Evolutionary conservation across 148 eudicot species (phyloP), one percentile per base, ranked within the genome.

Genomic region (Dysphania ambrosioides): DNA sequence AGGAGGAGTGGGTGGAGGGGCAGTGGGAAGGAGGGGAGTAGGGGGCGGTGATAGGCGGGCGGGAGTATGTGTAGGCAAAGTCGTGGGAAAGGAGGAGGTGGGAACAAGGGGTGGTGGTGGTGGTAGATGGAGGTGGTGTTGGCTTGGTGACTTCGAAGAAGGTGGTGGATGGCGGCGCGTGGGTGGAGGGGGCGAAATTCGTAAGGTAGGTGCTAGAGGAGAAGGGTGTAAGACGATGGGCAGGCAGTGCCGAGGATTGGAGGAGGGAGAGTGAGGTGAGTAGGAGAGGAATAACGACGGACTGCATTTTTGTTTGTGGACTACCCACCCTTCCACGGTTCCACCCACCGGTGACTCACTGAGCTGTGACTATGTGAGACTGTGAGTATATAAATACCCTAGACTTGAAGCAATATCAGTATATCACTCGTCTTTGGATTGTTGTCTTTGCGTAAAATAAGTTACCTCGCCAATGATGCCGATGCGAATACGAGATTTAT

Each of bases 1-100:
- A 79, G 65, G 86, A 77, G 73, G 80, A 85, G 0, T 76, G 34
- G 4, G 74, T 75, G 4, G 77, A 73, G 15, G 85, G 90, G 82
- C 89, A 94, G 57, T 85, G 65, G 2, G 80, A 69, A 8, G 97
- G 92, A 1, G 97, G 96, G 12, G 79, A 72, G 85, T 91, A 94
- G 21, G 86, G 29, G 0, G 87, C 83, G 1, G 76, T 69, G 34
- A 88, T 86, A 0, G 96, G 97, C 2, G 93, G 83, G 24, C 75
- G 80, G 0, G 77, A 79, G 71, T 94, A 94, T 0, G 98, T 90
- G 83, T 18, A 88, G 30, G 66, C 98, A 51, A 94, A 94, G 42
- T 88, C 89, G 44, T 92, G 98, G 26, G 69, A 75, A 67, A 94
- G 91, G 75, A 91, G 23, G 61, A 47, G 79, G 76, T 86, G 81